Base-by-base conservation (phyloP, 1,284 basidiomycete genomes). In the Trametes hirsuta region DNA sequence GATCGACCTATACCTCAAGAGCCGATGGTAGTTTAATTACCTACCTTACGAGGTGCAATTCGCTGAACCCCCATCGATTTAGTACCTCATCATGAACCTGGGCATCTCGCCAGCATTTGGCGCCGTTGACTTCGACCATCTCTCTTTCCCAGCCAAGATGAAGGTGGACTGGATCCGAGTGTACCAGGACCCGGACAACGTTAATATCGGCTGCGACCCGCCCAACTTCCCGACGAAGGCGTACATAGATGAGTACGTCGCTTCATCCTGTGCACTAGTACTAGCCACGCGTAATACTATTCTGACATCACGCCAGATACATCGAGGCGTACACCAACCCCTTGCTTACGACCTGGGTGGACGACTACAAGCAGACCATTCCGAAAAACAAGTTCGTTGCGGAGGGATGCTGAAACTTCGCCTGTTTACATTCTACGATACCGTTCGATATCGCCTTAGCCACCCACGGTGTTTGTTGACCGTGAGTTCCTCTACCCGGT, bases 131-230 rank as follows among this genome's bases (percentile, higher is more conserved):
- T 78, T 88, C 45, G 74, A 80, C 2, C 75, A 88, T 53, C 77
- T 94, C 41, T 72, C 70, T 8, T 94, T 91, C 76, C 93, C 93
- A 1, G 74, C 79, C 2, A 80, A 77, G 11, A 87, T 94, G 87
- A 77, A 77, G 21, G 78, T 96, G 53, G 93, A 97, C 71, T 96
- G 87, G 75, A 84, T 95, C 44, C 84, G 94, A 9, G 88, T 95
- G 2, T 94, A 94, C 71, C 91, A 93, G 68, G 81, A 85, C 14
- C 80, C 84, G 61, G 76, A 85, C 53, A 72, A 79, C 10, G 82
- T 87, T 50, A 92, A 91, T 71, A 79, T 93, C 35, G 91, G 93
- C 4, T 96, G 94, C 69, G 90, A 94, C 69, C 94, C 94, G 6
- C 74, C 78, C 21, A 83, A 86, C 52, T 89, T 86, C 72, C 94